Conservation (phyloP, 2,329 filamentous ascomycete species). For the Didymella arachidicola region DNA sequence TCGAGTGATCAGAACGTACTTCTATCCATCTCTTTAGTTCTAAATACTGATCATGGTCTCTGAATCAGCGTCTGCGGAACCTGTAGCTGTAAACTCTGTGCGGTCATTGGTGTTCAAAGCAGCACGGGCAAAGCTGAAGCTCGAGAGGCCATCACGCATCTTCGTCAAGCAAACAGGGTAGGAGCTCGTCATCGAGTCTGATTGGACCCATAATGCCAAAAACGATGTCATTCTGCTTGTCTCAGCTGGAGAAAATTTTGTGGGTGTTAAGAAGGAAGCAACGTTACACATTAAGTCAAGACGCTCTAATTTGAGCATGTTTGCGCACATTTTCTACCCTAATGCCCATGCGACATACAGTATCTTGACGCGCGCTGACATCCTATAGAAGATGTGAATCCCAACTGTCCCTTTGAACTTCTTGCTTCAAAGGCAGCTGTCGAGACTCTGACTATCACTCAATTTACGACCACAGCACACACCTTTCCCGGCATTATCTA, state of each 20-base stretch:
- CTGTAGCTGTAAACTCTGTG: slow-evolving; percentile 29
- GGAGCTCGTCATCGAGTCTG: slow-evolving; percentile 37
- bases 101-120: slow-evolving; percentile 39
- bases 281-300: slow-evolving; percentile 27
- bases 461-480: slow-evolving; percentile 42
- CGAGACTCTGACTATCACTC: slow-evolving; percentile 41
- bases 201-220: slow-evolving; percentile 36
- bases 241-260: slow-evolving; percentile 45
- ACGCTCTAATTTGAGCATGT: slow-evolving; percentile 32
- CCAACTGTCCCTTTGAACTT: slow-evolving; percentile 28
- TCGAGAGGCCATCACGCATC: slow-evolving; percentile 41
- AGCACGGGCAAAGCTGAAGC: slow-evolving; percentile 41
- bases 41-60: slow-evolving; percentile 23
- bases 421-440: slow-evolving; percentile 41
- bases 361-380: not conserved
- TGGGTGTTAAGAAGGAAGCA: slow-evolving; percentile 37
- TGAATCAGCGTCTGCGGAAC: slow-evolving; percentile 25
- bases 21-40: not conserved
- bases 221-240: slow-evolving; percentile 42
- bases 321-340: slow-evolving; percentile 28
- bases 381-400: slow-evolving; percentile 26
- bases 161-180: slow-evolving; percentile 37
- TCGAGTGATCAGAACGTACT: not conserved
- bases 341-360: slow-evolving; percentile 9
- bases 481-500: slow-evolving; percentile 47